These are phyloP conservation scores for Colletotrichum tropicicola DNA, from an alignment of 2,329 filamentous ascomycete genomes.

Conservation along the genomic window DNA sequence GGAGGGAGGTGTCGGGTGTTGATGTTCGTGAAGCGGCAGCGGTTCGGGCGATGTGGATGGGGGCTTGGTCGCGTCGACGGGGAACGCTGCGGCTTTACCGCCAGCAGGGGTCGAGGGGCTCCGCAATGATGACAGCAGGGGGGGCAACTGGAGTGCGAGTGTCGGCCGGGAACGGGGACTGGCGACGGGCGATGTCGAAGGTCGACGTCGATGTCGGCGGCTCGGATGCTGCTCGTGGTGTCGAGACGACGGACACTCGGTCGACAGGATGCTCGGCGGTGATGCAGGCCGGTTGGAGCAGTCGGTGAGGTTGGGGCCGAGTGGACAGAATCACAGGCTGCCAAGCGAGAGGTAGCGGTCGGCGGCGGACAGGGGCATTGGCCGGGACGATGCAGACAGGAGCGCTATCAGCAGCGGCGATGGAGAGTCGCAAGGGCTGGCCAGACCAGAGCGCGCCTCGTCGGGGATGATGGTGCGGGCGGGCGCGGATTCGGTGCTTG, in stretches of 20 bases:
- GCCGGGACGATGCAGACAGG: constrained; percentile 2
- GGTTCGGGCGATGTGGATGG: constrained; percentile 27
- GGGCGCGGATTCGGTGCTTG: too few relatives aligned
- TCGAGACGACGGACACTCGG: constrained; percentile 5
- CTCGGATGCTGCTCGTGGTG: neutral
- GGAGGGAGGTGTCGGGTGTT: constrained; percentile 17
- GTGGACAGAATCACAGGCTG: constrained; percentile 12
- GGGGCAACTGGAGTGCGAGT: neutral
- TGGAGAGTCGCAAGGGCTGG: neutral
- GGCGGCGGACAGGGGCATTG: constrained; percentile 19
- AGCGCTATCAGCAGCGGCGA: neutral
- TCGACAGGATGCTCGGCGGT: constrained; percentile 9
- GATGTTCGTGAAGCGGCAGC: constrained; percentile 3
- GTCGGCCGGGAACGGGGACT: neutral
- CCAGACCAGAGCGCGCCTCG: neutral
- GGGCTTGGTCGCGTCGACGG: constrained; percentile 30
- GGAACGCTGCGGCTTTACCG: constrained; percentile 30
- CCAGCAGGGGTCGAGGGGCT: constrained; percentile 25
- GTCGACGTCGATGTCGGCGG: neutral
- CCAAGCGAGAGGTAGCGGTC: constrained; percentile 18
- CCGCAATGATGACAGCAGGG: constrained; percentile 27
- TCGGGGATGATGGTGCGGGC: neutral
- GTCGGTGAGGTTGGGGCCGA: neutral
- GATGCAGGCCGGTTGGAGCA: constrained; percentile 4
- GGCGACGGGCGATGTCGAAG: neutral